phyloP scores from a whole-genome alignment of 2,329 filamentous ascomycete genomes.

The Penicillium sp. region DNA sequence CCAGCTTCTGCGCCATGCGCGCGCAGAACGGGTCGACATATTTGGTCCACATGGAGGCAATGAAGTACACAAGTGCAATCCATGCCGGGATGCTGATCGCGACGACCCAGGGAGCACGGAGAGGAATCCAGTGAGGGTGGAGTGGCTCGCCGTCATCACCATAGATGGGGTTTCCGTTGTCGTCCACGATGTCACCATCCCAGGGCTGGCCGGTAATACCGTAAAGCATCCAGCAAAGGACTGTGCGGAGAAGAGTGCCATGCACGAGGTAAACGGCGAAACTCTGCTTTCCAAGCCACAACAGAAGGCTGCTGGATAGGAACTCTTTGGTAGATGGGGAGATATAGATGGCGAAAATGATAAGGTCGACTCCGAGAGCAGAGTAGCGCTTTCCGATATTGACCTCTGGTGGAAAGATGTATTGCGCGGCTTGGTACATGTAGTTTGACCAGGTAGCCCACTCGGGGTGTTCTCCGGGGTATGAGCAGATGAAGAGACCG shows the following conservation, averaged over 20 bases:
- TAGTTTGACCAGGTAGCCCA: constrained; percentile 52
- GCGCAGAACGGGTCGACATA: constrained; percentile 56
- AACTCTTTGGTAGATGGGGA: constrained; percentile 52
- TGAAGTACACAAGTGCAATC: constrained; percentile 49
- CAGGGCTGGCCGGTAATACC: constrained; percentile 51
- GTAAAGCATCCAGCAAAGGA: constrained; percentile 56
- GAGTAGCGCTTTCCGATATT: constrained; percentile 50
- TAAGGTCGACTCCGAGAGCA: constrained; percentile 52
- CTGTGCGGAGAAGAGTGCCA: constrained; percentile 54
- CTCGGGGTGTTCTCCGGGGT: constrained; percentile 53
- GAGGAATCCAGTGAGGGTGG: constrained; percentile 45
- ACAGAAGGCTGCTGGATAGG: constrained; percentile 52
- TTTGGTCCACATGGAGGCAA: constrained; percentile 53
- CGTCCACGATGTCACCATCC: constrained; percentile 25
- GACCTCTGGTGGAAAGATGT: constrained; percentile 49
- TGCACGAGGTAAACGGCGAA: constrained; percentile 59
- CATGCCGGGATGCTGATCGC: constrained; percentile 49
- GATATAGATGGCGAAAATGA: constrained; percentile 54
- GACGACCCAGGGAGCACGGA: constrained; percentile 43
- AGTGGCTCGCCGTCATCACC: constrained; percentile 43
- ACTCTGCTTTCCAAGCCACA: constrained; percentile 58
- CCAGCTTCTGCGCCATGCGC: constrained; percentile 49
- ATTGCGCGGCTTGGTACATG: constrained; percentile 44
- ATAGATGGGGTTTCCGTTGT: constrained; percentile 17
- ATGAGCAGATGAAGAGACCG: constrained; percentile 54